Evolutionary conservation across 805 yeast species (phyloP).

Genomic region (Saturnispora silvae): DNA sequence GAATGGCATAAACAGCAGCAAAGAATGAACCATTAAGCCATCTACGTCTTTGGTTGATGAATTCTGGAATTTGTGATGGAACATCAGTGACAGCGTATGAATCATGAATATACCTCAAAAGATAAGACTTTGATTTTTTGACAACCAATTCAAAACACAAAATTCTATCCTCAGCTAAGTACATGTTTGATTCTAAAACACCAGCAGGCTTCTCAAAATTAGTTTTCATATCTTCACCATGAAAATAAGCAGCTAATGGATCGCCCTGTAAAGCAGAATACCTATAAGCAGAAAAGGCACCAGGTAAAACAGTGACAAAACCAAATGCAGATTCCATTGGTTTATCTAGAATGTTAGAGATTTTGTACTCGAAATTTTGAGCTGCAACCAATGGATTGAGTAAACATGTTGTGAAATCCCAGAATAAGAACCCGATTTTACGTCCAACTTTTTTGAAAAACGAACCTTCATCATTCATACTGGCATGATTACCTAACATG

Average conservation of each 20-base stretch:
- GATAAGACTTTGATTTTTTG: constrained; percentile 58
- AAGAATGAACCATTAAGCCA: constrained; percentile 97
- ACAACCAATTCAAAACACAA: constrained; percentile 91
- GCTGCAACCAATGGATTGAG: constrained; percentile 86
- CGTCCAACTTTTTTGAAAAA: constrained; percentile 16
- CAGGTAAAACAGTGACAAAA: constrained; percentile 87
- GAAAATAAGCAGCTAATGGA: constrained; percentile 82
- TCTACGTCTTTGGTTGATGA: constrained; percentile 83
- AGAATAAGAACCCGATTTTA: constrained; percentile 36
- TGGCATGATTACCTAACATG: constrained; percentile 30
- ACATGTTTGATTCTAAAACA: constrained; percentile 89
- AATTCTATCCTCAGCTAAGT: constrained; percentile 91
- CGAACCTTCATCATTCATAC: constrained; percentile 24
- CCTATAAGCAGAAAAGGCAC: constrained; percentile 92
- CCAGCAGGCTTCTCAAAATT: constrained; percentile 56
- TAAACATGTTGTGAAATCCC: constrained; percentile 34
- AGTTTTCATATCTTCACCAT: constrained; percentile 73
- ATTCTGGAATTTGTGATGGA: constrained; percentile 79
- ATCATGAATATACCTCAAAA: constrained; percentile 71
- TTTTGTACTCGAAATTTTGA: constrained; percentile 92
- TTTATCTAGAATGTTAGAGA: constrained; percentile 87
- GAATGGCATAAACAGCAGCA: constrained; percentile 79
- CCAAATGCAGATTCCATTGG: constrained; percentile 93
- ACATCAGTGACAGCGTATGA: constrained; percentile 94
- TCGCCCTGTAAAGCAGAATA: constrained; percentile 68